Evolutionary conservation across 1,139 yeast genomes (phyloP).

Genomic region (Lodderomyces pseudojiufengensis): DNA sequence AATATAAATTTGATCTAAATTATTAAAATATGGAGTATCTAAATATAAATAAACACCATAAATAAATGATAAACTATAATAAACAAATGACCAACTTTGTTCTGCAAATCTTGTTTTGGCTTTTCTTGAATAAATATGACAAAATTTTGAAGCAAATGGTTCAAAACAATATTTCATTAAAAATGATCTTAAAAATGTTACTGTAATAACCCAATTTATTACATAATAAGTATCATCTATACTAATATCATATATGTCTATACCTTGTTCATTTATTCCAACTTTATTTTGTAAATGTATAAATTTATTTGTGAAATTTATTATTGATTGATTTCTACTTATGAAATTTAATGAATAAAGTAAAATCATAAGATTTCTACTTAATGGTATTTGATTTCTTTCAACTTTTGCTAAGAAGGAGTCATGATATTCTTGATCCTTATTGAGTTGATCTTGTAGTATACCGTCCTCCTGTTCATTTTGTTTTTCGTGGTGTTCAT

Average conservation of each 20-base stretch:
- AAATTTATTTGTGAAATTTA: conserved; percentile 39
- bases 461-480: not conserved
- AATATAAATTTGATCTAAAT: conserved; percentile 58
- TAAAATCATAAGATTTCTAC: conserved; percentile 26
- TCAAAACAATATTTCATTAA: conserved; percentile 55
- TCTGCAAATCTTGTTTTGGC: conserved; percentile 72
- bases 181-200: conserved; percentile 58
- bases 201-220: conserved; percentile 50
- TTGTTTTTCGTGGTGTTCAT: not conserved
- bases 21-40: conserved; percentile 56
- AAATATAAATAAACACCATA: conserved; percentile 58
- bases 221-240: conserved; percentile 55
- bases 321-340: conserved; percentile 15
- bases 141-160: conserved; percentile 51
- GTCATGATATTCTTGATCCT: conserved; percentile 16
- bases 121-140: conserved; percentile 47
- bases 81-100: conserved; percentile 78
- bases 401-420: conserved; percentile 32
- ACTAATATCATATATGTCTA: conserved; percentile 49
- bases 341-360: conserved; percentile 27
- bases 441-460: not conserved
- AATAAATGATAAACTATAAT: conserved; percentile 53
- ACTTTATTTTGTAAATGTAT: conserved; percentile 45
- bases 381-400: conserved; percentile 37
- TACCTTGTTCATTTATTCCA: conserved; percentile 16